Conservation (phyloP, 768 basidiomycete genomes). For the Boletus reticuloceps region DNA sequence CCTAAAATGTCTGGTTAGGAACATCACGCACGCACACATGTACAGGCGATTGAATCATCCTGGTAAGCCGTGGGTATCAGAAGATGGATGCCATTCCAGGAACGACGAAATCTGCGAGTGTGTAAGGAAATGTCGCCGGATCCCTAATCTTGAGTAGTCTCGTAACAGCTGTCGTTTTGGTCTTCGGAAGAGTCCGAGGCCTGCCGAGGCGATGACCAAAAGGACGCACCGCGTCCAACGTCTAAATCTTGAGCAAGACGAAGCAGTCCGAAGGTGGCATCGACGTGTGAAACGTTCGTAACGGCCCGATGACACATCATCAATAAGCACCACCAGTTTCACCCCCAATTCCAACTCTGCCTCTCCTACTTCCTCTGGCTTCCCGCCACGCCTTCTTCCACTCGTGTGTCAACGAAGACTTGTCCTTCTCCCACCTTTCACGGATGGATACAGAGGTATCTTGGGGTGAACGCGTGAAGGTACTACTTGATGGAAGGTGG, state of each 20-base stretch:
- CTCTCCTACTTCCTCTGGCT: conserved; percentile 61
- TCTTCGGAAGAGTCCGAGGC: too few relatives aligned
- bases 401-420: conserved; percentile 62
- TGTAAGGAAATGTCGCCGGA: neutral
- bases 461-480: conserved; percentile 19
- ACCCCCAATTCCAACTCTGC: conserved; percentile 46
- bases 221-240: too few relatives aligned
- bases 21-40: too few relatives aligned
- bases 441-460: conserved; percentile 49
- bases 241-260: neutral
- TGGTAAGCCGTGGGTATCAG: too few relatives aligned
- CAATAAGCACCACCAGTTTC: conserved; percentile 18
- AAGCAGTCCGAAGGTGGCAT: neutral
- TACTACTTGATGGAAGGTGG: conserved; percentile 31
- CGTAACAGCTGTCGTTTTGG: too few relatives aligned
- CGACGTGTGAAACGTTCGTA: neutral
- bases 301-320: neutral
- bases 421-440: conserved; percentile 67
- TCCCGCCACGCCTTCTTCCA: conserved; percentile 81
- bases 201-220: too few relatives aligned
- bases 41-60: too few relatives aligned
- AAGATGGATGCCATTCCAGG: neutral
- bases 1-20: neutral
- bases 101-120: neutral
- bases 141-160: neutral